Evolutionary conservation across 2,329 filamentous ascomycete species (phyloP).

Genomic region (Atkinsonella hypoxylon): DNA sequence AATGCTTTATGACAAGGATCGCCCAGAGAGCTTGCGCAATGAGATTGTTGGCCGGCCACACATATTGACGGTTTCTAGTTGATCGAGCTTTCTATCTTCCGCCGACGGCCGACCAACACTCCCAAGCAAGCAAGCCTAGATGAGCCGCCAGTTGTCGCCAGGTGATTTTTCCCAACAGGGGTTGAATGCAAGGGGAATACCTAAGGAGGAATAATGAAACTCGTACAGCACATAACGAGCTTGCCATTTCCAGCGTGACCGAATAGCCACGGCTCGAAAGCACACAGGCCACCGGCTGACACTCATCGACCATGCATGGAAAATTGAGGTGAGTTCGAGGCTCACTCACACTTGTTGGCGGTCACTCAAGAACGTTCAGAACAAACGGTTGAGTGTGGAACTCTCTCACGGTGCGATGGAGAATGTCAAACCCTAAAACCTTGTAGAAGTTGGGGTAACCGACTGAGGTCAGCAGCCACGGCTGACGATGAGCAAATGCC

Average conservation of each 20-base stretch:
- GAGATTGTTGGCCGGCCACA: slow-evolving; percentile 4
- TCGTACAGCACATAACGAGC: background rate
- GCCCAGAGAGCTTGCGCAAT: background rate
- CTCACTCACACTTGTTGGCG: background rate
- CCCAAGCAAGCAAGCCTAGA: too few species aligned
- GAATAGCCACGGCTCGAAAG: too few species aligned
- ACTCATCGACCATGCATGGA: background rate
- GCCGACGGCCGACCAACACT: too few species aligned
- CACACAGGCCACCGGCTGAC: background rate
- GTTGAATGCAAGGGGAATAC: too few species aligned
- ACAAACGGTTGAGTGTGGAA: slow-evolving; percentile 4
- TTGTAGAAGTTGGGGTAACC: background rate
- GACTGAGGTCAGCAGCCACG: slow-evolving; percentile 2
- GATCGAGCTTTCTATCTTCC: too few species aligned
- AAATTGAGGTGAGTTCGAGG: background rate
- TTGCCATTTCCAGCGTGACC: background rate
- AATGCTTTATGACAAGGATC: background rate
- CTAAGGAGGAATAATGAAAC: background rate
- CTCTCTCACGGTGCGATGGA: too few species aligned
- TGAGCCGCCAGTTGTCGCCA: too few species aligned
- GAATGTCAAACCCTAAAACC: too few species aligned
- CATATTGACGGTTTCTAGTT: background rate
- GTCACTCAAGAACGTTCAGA: background rate
- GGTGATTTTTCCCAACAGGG: too few species aligned
- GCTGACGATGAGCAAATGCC: background rate